Base-by-base conservation (phyloP, 108 stramenopile genomes). In the Cyclostephanos tholiformis region DNA sequence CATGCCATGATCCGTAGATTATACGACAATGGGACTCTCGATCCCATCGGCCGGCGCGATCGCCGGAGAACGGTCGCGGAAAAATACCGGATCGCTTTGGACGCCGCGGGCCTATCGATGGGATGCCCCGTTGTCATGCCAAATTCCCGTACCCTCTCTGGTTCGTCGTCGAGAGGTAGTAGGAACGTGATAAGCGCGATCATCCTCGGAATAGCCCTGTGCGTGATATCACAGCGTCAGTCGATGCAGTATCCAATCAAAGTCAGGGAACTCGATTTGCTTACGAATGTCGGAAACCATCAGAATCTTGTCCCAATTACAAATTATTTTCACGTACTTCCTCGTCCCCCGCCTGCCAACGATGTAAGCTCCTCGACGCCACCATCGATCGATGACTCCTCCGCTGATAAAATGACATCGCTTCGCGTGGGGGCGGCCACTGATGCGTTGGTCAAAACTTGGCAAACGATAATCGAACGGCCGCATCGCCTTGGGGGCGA, bases 1-100 rank as follows among this genome's bases (percentile, higher is more conserved):
- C 41, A 61, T 59, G 61, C 48, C 22, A 38, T 71, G 27, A 30
- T 49, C n/a, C 43, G 51, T 8, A 64, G 63, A 16, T 1, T 41
- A 1, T 38, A 44, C 41, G 63, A 35, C 7, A 16, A 48, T 48
- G 26, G 5, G 17, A 41, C 1, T 25, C 16, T 44, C 30, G 63
- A 12, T 12, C 4, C 26, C 26, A 7, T 38, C 38, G 23, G 22
- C 63, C 63, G 63, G 2, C n/a, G 53, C n/a, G n/a, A 19, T 36
- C 17, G 27, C 11, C 39, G 36, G 20, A 36, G 55, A 55, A 41
- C 10, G n/a, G 36, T 56, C 20, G 55, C 35, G 17, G 53, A 53
- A 41, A 68, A 56, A 51, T 49, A 68, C 35, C 59, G 59, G 20
- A 27, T 71, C 61, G 70, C 70, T 23, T 26, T 71, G 43, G 70